Base-by-base conservation (phyloP, 2,329 filamentous ascomycete genomes). In the Hyphodiscus sp. region DNA sequence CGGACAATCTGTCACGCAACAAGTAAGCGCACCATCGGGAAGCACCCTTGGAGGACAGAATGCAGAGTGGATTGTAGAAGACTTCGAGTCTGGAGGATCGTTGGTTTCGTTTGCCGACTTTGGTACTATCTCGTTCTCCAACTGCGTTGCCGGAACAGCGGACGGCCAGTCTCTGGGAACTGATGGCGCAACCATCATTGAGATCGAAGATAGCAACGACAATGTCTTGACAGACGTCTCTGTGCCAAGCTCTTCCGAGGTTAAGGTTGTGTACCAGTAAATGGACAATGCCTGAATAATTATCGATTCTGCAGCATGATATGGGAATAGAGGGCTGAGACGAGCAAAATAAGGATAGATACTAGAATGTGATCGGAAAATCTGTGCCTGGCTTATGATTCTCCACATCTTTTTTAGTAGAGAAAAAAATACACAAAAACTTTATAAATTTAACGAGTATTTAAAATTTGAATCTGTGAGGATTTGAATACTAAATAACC, bases 31-130 rank as follows among this genome's bases (percentile, higher is more conserved):
- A 1, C 68, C 72, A 13, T 58, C 63, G 2, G 45, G 41, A 1
- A 58, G 62, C 9, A 62, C 66, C 15, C 67, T 76, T n/a, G 71
- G 67, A 41, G 71, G 73, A 26, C 67, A 71, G 50, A 77, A 77
- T 52, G 76, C 73, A 1, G 75, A 78, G 51, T 79, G 75, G 74
- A 77, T 78, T 49, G 72, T 77, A 9, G 75, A 77, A 61, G 74
- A 78, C 55, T 78, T 76, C 57, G 69, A 74, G 56, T 58, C 65
- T 2, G 68, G 69, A 42, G 59, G 58, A 41, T 53, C 60, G 2
- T 69, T 74, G 50, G 73, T 79, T 5, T 66, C 73, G 0, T 67
- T 79, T 50, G 73, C 70, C 42, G 65, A 78, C 60, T 79, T 79
- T 57, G 71, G 71, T 33, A 70, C 65, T 13, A 68, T 79, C 11